Evolutionary conservation across 768 basidiomycete species (phyloP).

Genomic region (Rubroboletus pulcherrimus): DNA sequence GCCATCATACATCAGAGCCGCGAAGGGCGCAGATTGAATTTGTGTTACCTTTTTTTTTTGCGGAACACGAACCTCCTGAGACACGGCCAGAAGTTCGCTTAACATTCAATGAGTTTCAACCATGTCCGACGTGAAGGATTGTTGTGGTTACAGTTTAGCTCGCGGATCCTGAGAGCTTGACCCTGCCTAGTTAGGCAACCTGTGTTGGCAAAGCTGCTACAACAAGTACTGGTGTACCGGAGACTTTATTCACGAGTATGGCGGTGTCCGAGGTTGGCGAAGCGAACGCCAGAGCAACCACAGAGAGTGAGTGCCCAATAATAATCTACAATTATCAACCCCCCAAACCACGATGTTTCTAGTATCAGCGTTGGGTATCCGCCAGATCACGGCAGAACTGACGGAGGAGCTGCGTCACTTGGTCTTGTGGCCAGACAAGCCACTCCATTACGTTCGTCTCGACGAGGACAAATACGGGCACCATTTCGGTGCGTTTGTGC

Average conservation of each 20-base stretch:
- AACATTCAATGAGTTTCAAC: background rate
- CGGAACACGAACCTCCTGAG: background rate
- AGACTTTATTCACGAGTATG: slow-evolving; percentile 1
- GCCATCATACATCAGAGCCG: slow-evolving; percentile 1
- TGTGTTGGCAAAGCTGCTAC: background rate
- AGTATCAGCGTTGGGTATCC: slow-evolving; percentile 18
- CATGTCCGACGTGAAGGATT: background rate
- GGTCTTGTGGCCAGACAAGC: slow-evolving; percentile 55
- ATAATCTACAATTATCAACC: background rate
- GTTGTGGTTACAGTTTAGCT: background rate
- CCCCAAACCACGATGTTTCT: background rate
- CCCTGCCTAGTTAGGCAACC: slow-evolving; percentile 6
- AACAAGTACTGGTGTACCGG: background rate
- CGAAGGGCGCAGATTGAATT: background rate
- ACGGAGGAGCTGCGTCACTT: slow-evolving; percentile 52
- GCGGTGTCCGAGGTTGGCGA: slow-evolving; percentile 4
- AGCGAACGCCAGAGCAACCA: background rate
- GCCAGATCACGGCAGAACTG: slow-evolving; percentile 36
- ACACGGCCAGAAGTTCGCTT: background rate
- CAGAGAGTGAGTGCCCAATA: slow-evolving; percentile 13
- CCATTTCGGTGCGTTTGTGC: slow-evolving; percentile 56
- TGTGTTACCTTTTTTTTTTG: background rate
- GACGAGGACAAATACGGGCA: slow-evolving; percentile 48
- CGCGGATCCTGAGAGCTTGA: background rate
- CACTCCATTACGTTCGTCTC: slow-evolving; percentile 45